Percentiles rank a stretch among this genome's conserved stretches.
phyloP scores from a whole-genome alignment of 805 yeast genomes.

The Candida xiaguanensis region DNA sequence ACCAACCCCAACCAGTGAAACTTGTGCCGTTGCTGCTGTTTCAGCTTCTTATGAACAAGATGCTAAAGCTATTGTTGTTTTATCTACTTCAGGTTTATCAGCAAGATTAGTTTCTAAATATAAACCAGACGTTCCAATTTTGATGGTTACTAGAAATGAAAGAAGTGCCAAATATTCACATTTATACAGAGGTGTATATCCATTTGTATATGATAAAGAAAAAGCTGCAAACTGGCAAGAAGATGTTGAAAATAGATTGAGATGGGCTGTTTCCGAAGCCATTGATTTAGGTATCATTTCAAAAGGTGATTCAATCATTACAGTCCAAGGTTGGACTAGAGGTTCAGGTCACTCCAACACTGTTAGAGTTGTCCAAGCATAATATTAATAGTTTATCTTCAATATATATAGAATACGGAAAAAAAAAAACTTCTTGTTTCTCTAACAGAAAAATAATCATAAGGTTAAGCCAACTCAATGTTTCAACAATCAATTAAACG shows the following conservation, averaged over 20 bases:
- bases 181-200: slow-evolving; percentile 97
- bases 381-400: too few species aligned
- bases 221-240: slow-evolving; percentile 84
- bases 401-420: slow-evolving; percentile 12
- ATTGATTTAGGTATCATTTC: slow-evolving; percentile 77
- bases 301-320: slow-evolving; percentile 85
- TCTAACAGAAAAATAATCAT: too few species aligned
- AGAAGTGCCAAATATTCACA: slow-evolving; percentile 93
- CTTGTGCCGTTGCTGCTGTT: slow-evolving; percentile 96
- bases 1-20: slow-evolving; percentile 93
- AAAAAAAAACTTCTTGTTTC: too few species aligned
- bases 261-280: slow-evolving; percentile 90
- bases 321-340: slow-evolving; percentile 98
- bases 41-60: slow-evolving; percentile 93
- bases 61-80: slow-evolving; percentile 94
- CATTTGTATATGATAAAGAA: slow-evolving; percentile 74
- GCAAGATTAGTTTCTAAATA: slow-evolving; percentile 96
- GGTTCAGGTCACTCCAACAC: slow-evolving; percentile 99
- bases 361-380: slow-evolving; percentile 83
- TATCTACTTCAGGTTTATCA: slow-evolving; percentile 92
- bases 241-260: slow-evolving; percentile 93
- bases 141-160: slow-evolving; percentile 96
- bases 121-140: slow-evolving; percentile 95
- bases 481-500: slow-evolving; percentile 3
- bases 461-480: too few species aligned